A percentile compares a stretch with the other conserved stretches of the same genome.
These are phyloP conservation scores for Verticillium dahliae DNA, from an alignment of 2,329 filamentous ascomycete species.

Conservation along the genomic window DNA sequence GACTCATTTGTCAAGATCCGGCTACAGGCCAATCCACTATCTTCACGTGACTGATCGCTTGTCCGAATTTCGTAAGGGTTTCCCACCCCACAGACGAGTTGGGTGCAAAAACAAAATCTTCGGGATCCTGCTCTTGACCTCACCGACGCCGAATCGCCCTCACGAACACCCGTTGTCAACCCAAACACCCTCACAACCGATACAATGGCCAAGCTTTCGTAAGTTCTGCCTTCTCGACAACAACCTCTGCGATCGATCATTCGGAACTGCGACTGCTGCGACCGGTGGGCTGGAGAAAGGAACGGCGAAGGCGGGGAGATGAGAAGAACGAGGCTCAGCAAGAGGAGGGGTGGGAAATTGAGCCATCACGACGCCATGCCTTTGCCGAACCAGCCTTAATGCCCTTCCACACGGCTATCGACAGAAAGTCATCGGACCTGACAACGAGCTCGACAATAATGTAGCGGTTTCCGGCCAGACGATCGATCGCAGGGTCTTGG, in stretches of 20 bases:
- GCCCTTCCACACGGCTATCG: too few relatives aligned
- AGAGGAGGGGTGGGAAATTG: not conserved
- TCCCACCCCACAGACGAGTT: constrained; percentile 7
- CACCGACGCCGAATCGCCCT: constrained; percentile 11
- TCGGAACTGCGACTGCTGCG: constrained; percentile 6
- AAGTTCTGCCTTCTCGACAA: constrained; percentile 28
- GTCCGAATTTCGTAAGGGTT: constrained; percentile 8
- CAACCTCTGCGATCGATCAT: constrained; percentile 6
- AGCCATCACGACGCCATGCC: constrained; percentile 4
- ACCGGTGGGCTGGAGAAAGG: not conserved
- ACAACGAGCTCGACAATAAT: not conserved
- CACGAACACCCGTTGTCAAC: constrained; percentile 13
- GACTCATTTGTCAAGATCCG: not conserved
- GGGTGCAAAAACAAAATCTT: constrained; percentile 10
- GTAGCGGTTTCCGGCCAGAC: not conserved
- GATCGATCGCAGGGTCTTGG: not conserved
- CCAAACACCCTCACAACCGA: constrained; percentile 27
- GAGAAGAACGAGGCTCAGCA: not conserved
- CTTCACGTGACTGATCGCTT: constrained; percentile 10
- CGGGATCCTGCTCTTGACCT: constrained; percentile 4
- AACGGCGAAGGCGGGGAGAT: constrained; percentile 8
- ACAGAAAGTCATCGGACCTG: too few relatives aligned
- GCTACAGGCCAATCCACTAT: not conserved
- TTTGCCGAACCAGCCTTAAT: not conserved
- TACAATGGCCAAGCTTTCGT: constrained; percentile 60